A percentile compares a stretch with the other conserved stretches of the same genome.
Conservation (phyloP, 1,284 basidiomycete genomes). For the Dichomitus squalens region DNA sequence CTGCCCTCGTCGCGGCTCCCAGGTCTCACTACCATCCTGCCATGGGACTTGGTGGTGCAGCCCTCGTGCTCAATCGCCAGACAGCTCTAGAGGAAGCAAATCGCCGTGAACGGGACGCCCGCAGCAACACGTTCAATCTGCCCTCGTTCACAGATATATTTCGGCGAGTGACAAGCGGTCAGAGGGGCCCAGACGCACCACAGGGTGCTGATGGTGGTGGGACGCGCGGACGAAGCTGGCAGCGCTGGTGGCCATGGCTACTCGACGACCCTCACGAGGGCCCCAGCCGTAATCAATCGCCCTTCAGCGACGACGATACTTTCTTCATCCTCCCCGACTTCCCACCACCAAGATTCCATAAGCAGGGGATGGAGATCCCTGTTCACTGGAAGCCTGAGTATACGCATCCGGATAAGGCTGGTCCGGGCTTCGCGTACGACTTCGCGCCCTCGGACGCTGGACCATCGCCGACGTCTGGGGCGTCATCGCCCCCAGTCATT, state of each 20-base stretch:
- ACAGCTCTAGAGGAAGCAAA: conserved; percentile 25
- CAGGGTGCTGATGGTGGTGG: not conserved
- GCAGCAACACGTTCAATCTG: conserved; percentile 8
- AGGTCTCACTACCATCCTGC: conserved; percentile 57
- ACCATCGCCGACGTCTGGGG: conserved; percentile 29
- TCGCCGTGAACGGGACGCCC: conserved; percentile 13
- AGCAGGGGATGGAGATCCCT: conserved; percentile 4
- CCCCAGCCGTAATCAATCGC: not conserved
- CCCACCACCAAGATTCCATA: not conserved
- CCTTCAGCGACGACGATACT: conserved; percentile 6
- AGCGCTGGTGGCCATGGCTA: conserved; percentile 9
- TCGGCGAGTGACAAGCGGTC: conserved; percentile 6
- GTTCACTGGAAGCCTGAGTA: conserved; percentile 52
- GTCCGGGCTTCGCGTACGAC: conserved; percentile 64
- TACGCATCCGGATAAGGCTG: conserved; percentile 59
- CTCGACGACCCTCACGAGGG: not conserved
- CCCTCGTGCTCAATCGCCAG: conserved; percentile 48
- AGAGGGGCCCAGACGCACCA: not conserved
- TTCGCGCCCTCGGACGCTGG: conserved; percentile 45
- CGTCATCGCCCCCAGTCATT: conserved; percentile 36
- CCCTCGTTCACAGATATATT: conserved; percentile 17
- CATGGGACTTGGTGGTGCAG: conserved; percentile 70
- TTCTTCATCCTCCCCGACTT: conserved; percentile 2
- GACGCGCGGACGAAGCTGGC: not conserved
- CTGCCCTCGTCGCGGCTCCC: conserved; percentile 37